A percentile compares a stretch with the other conserved stretches of the same genome.
Conservation (phyloP, 768 basidiomycete genomes). For the Coprinellus micaceus region DNA sequence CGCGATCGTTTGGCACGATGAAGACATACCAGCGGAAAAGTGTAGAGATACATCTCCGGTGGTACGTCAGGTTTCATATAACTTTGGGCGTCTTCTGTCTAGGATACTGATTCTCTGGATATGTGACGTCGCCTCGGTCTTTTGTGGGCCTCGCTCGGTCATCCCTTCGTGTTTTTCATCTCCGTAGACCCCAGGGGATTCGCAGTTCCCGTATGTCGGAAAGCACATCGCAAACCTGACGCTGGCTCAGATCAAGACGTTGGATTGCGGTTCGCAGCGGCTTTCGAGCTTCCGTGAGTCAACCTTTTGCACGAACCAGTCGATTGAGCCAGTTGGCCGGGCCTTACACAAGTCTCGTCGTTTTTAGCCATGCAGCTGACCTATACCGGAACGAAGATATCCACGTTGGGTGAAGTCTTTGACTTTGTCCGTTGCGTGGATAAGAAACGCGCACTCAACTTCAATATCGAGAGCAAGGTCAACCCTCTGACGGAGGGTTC, state of each 20-base stretch:
- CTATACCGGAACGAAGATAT: slow-evolving; percentile 67
- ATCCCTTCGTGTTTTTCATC: slow-evolving; percentile 6
- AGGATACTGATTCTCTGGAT: no score
- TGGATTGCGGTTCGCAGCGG: slow-evolving; percentile 76
- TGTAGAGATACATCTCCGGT: slow-evolving; percentile 66
- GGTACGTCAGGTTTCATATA: slow-evolving; percentile 32
- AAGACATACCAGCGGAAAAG: slow-evolving; percentile 56
- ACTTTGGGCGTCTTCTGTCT: background rate
- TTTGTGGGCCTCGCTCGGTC: background rate
- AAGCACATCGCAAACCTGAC: slow-evolving; percentile 76
- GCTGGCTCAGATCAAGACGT: slow-evolving; percentile 70
- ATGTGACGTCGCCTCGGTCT: no score
- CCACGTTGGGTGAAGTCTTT: slow-evolving; percentile 72
- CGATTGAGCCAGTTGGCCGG: no score
- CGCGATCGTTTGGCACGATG: slow-evolving; percentile 81
- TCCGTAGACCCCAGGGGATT: slow-evolving; percentile 51
- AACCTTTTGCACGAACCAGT: no score
- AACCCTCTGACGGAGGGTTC: slow-evolving; percentile 49
- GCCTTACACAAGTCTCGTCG: no score
- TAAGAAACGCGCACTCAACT: slow-evolving; percentile 53
- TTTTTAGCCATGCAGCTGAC: slow-evolving; percentile 54
- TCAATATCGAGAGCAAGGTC: slow-evolving; percentile 81
- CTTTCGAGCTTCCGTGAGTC: slow-evolving; percentile 54
- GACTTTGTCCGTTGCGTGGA: slow-evolving; percentile 74
- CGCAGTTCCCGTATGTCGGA: slow-evolving; percentile 71